Conservation (phyloP, 169 alveolate genomes). For the Pseudocohnilembus persalinus region DNA sequence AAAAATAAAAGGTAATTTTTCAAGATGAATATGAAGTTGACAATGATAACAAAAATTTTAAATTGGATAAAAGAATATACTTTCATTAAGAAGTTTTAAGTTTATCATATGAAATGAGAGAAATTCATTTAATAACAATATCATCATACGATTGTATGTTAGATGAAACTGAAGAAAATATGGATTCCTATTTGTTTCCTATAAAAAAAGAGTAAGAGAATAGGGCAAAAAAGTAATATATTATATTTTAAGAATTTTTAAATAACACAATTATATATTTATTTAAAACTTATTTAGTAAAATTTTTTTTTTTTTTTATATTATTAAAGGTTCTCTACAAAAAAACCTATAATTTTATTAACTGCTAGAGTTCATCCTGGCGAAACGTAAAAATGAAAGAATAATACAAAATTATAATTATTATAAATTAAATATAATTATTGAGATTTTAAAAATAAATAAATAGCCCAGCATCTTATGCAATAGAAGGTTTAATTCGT, state of each 20-base stretch:
- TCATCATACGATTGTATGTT: conserved; percentile 16
- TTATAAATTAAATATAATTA: too few species aligned
- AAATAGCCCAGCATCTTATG: conserved; percentile 55
- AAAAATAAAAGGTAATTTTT: too few species aligned
- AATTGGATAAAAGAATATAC: conserved; percentile 26
- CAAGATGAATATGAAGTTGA: too few species aligned
- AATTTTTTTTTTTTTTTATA: background rate
- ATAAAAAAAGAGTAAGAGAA: background rate
- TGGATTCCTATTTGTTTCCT: conserved; percentile 26
- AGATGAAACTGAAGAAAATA: conserved; percentile 18
- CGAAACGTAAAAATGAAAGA: conserved; percentile 49
- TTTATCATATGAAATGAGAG: conserved; percentile 34
- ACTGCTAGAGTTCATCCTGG: conserved; percentile 77
- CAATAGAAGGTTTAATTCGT: conserved; percentile 61
- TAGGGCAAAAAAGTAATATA: conserved; percentile 29
- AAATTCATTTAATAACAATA: conserved; percentile 34
- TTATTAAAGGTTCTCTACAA: conserved; percentile 7
- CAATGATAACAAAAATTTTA: background rate
- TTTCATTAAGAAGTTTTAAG: conserved; percentile 48
- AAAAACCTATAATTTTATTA: conserved; percentile 45
- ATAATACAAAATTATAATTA: too few species aligned
- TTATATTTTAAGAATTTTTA: background rate
- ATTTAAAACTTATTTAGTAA: too few species aligned
- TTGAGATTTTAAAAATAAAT: too few species aligned
- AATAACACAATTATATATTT: too few species aligned